Conservation (phyloP, 768 basidiomycete species). For the Amanita pseudoporphyria region DNA sequence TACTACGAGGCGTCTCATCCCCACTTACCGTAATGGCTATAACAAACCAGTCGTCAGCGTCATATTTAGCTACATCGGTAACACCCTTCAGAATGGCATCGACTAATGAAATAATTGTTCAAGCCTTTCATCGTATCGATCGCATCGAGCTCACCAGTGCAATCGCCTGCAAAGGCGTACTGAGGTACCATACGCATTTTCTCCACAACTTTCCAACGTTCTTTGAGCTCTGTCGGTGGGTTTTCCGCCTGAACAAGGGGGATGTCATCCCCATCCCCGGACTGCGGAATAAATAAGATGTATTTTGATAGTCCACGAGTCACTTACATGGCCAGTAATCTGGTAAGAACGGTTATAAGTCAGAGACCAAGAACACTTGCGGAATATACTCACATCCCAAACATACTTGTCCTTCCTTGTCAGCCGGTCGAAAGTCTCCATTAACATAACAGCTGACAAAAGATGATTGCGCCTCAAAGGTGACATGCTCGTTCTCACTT, state of each 20-base stretch:
- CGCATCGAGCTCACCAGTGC: constrained; percentile 33
- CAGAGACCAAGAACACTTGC: not conserved
- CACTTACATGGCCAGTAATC: constrained; percentile 57
- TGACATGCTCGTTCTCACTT: not conserved
- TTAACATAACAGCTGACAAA: constrained; percentile 55
- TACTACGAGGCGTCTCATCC: not conserved
- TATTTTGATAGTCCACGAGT: not conserved
- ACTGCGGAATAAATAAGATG: constrained; percentile 23
- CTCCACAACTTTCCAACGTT: constrained; percentile 58
- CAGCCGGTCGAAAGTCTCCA: constrained; percentile 60
- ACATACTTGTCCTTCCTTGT: constrained; percentile 61
- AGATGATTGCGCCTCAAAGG: not conserved
- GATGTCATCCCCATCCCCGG: constrained; percentile 54
- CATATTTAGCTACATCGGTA: constrained; percentile 48
- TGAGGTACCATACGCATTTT: constrained; percentile 64
- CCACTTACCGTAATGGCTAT: constrained; percentile 47
- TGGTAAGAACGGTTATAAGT: constrained; percentile 14
- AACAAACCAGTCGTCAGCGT: constrained; percentile 69
- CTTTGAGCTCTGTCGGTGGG: constrained; percentile 41
- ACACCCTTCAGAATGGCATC: constrained; percentile 59
- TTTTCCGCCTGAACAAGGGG: constrained; percentile 39
- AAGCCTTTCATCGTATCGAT: not conserved
- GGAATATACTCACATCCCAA: constrained; percentile 52
- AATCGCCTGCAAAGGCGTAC: constrained; percentile 61
- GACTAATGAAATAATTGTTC: constrained; percentile 26